A percentile compares a stretch with the other conserved stretches of the same genome.
Conservation (phyloP, 257 asterid genomes). For the Rauvolfia tetraphylla region DNA sequence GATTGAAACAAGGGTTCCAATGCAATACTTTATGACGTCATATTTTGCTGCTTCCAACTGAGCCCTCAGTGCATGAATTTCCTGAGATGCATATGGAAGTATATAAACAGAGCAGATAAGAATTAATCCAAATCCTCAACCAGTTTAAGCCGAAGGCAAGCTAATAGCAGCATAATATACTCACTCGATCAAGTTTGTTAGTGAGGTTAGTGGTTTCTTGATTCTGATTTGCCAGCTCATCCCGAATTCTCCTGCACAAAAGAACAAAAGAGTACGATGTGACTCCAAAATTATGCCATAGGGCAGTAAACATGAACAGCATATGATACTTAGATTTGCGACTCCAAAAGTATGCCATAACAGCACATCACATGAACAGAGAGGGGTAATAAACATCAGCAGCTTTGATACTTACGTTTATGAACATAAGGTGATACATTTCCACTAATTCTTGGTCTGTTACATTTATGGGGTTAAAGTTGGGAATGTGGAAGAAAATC, state of each 20-base stretch:
- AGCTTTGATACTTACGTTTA: not conserved
- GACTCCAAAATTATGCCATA: not conserved
- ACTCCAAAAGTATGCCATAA: not conserved
- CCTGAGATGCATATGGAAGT: constrained; percentile 41
- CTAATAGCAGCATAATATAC: constrained; percentile 19
- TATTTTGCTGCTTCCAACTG: constrained; percentile 91
- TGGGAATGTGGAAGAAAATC: too few relatives aligned
- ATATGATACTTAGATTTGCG: too few relatives aligned
- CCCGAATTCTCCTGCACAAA: constrained; percentile 83
- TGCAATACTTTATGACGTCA: constrained; percentile 88
- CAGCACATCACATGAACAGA: not conserved
- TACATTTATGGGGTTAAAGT: not conserved
- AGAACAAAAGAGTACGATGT: not conserved
- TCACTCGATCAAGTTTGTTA: constrained; percentile 86
- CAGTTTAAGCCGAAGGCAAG: not conserved
- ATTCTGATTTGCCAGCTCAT: constrained; percentile 75
- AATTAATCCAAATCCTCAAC: constrained; percentile 1
- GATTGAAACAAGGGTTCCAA: constrained; percentile 84
- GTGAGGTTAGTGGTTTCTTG: constrained; percentile 88
- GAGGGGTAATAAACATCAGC: not conserved
- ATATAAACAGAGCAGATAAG: not conserved
- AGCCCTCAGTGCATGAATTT: constrained; percentile 76
- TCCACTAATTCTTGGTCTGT: not conserved
- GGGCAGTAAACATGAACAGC: too few relatives aligned
- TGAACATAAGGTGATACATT: not conserved